phyloP scores from a whole-genome alignment of 495 filamentous ascomycete species.

The Lophium mytilinum region DNA sequence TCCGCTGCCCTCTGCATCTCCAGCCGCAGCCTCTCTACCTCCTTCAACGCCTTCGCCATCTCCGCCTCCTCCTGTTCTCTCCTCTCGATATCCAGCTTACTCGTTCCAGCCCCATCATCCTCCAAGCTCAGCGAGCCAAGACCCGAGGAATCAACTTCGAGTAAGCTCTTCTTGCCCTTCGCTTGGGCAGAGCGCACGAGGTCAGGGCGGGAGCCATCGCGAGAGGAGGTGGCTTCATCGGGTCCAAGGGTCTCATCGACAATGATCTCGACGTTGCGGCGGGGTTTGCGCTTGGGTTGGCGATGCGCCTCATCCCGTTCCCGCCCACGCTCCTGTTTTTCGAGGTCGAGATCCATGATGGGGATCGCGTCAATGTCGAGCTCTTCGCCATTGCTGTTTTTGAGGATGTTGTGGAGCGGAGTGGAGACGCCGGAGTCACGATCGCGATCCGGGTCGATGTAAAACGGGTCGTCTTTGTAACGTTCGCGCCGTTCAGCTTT shows the following conservation, averaged over 20 bases:
- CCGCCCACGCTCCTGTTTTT: slow-evolving; percentile 31
- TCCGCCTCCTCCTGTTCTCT: slow-evolving; percentile 64
- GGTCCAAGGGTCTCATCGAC: slow-evolving; percentile 34
- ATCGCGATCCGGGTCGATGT: slow-evolving; percentile 56
- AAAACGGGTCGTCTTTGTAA: slow-evolving; percentile 90
- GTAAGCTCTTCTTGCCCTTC: slow-evolving; percentile 47
- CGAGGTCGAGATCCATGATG: slow-evolving; percentile 81
- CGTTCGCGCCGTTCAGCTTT: slow-evolving; percentile 64
- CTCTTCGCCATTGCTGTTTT: slow-evolving; percentile 58
- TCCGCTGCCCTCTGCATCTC: slow-evolving; percentile 91
- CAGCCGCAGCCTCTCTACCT: slow-evolving; percentile 74
- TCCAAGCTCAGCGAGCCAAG: slow-evolving; percentile 57
- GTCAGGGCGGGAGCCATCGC: neutral
- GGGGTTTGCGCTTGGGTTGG: slow-evolving; percentile 20
- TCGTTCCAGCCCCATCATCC: slow-evolving; percentile 23
- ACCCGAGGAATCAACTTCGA: slow-evolving; percentile 79
- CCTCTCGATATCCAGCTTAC: slow-evolving; percentile 41
- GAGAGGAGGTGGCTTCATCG: slow-evolving; percentile 7
- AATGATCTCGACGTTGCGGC: slow-evolving; percentile 36
- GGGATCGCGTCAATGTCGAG: slow-evolving; percentile 91
- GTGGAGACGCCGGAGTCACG: slow-evolving; percentile 48
- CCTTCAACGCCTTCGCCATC: slow-evolving; percentile 74
- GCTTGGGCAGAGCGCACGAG: slow-evolving; percentile 35
- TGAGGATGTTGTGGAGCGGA: slow-evolving; percentile 62
- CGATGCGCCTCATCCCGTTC: neutral